Conservation (phyloP, 2,329 filamentous ascomycete genomes). For the Hymenoscyphus fructigenus region DNA sequence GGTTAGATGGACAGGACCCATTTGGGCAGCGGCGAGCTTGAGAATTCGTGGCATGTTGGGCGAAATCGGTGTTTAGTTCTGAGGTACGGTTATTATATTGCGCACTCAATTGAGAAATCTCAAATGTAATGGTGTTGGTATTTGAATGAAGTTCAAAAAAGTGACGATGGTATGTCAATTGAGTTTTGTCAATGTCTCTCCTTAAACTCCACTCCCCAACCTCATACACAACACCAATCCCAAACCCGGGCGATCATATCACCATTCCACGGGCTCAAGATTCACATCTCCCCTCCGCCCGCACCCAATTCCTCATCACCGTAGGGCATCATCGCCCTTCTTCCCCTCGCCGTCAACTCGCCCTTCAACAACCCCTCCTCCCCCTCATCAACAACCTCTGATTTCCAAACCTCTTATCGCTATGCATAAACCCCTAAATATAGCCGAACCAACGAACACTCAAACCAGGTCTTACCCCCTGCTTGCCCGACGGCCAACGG, state of each 20-base stretch:
- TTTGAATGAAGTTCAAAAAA: background rate
- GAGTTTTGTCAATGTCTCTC: background rate
- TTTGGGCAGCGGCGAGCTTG: conserved; percentile 53
- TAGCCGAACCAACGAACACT: background rate
- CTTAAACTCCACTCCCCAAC: background rate
- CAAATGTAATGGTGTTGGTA: background rate
- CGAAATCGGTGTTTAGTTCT: background rate
- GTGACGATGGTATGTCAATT: background rate
- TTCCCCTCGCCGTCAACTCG: background rate
- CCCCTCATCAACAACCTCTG: background rate
- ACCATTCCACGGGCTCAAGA: background rate
- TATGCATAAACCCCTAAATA: background rate
- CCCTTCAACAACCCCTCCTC: background rate
- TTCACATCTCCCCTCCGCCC: background rate
- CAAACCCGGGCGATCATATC: background rate
- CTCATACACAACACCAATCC: background rate
- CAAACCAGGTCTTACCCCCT: background rate
- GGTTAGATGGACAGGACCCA: conserved; percentile 47
- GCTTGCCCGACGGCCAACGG: conserved; percentile 15
- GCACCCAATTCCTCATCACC: background rate
- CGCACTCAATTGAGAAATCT: background rate
- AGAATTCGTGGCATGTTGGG: conserved; percentile 38
- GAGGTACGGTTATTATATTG: background rate
- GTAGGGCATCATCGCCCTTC: background rate
- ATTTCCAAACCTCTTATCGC: background rate